A percentile compares a stretch with the other conserved stretches of the same genome.
Conservation (phyloP, 116 monocot species). For the Trichopus zeylanicus region DNA sequence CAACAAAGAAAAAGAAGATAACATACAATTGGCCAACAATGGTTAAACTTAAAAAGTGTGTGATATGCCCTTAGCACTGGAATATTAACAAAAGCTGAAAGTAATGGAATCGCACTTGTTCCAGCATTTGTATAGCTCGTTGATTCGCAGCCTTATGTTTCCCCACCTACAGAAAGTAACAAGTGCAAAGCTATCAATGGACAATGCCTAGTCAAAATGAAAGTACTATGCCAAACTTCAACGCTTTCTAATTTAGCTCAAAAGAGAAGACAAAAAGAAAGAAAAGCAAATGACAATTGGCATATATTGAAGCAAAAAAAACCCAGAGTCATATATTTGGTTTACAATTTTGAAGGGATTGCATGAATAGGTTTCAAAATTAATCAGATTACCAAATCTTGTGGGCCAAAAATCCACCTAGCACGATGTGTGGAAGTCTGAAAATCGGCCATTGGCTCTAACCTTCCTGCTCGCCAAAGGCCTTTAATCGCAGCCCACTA, state of each 20-base stretch:
- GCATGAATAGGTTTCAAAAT: background rate
- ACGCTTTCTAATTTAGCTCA: background rate
- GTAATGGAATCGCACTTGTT: constrained; percentile 37
- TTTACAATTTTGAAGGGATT: background rate
- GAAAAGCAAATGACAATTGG: too few species aligned
- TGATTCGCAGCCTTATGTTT: constrained; percentile 53
- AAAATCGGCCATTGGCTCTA: constrained; percentile 70
- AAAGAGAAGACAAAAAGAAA: too few species aligned
- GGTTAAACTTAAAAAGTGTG: too few species aligned
- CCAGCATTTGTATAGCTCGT: constrained; percentile 58
- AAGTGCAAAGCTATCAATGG: background rate
- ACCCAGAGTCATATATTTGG: background rate
- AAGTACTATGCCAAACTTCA: background rate
- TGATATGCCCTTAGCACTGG: too few species aligned
- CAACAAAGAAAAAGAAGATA: background rate
- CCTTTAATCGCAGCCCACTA: too few species aligned
- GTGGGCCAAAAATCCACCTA: constrained; percentile 70
- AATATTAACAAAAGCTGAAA: too few species aligned
- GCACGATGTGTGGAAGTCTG: constrained; percentile 76
- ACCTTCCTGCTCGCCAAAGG: background rate
- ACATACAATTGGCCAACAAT: too few species aligned
- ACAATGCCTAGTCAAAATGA: background rate
- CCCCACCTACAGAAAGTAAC: constrained; percentile 31
- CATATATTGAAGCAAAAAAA: background rate
- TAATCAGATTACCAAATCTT: constrained; percentile 48